Base-by-base conservation (phyloP, 2,329 filamentous ascomycete genomes). In the Rhinocladiella mackenziei region DNA sequence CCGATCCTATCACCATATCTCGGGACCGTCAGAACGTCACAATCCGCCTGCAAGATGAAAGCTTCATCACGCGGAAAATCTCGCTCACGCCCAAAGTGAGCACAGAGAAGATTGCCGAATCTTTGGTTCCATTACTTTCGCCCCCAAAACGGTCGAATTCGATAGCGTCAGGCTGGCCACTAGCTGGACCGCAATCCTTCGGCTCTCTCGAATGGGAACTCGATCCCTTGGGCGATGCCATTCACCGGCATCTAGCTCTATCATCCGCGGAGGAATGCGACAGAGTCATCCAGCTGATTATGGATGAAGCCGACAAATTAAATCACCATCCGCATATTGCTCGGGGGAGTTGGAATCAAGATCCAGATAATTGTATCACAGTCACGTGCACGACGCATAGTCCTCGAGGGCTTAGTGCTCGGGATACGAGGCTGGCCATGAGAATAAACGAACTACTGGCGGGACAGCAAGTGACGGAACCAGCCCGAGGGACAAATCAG, bases 361-460 rank as follows among this genome's bases (percentile, higher is more conserved):
- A 22, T 31, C 32, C 14, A 31, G n/a, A 20, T 26, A 44, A 18
- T 11, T 44, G 19, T 33, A 38, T 55, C 32, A 56, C 52, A 10
- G 46, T 57, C 13, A 56, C 55, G 9, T 57, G 55, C 39, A 57
- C 55, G n/a, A 56, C 55, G 11, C 55, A 57, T 31, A 43, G 44
- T 38, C 55, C 55, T 33, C 48, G 45, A 19, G 55, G 55, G 4
- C 43, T 57, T 17, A 54, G 55, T 30, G 43, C 45, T 49, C 46
- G 50, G 33, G 55, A 57, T 31, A 44, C 42, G n/a, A 48, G 43
- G 34, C 39, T 57, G 13, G 55, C 55, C 1, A 26, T 18, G 13
- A 48, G 25, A 31, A 46, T 57, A 25, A 38, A 51, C 30, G 48
- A 44, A 26, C 14, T 53, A 5, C 33, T 50, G 22, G 23, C 22